phyloP scores from a whole-genome alignment of 2,329 filamentous ascomycete species.

The Trichoderma sp. region DNA sequence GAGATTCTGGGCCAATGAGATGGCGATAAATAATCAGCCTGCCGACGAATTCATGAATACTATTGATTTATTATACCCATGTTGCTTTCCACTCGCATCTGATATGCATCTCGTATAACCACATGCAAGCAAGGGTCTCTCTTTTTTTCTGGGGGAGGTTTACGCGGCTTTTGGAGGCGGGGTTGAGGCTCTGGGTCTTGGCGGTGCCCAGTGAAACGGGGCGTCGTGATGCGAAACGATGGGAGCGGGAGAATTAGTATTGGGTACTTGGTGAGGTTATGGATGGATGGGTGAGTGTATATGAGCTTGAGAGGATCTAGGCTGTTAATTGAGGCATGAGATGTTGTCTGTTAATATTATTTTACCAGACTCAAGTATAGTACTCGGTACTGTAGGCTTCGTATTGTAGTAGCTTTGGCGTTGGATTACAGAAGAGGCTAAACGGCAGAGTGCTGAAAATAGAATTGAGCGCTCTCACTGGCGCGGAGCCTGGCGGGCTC shows the following conservation, averaged over 20 bases:
- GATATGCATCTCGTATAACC: not conserved
- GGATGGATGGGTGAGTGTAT: not conserved
- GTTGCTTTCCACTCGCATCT: not conserved
- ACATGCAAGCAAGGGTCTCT: not conserved
- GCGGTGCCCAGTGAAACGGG: constrained; percentile 2
- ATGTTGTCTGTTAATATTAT: too few relatives aligned
- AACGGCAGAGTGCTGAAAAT: constrained; percentile 9
- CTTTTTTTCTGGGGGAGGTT: not conserved
- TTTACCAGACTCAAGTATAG: too few relatives aligned
- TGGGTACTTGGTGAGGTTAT: too few relatives aligned
- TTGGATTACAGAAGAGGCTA: not conserved
- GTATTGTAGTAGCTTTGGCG: not conserved
- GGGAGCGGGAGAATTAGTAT: not conserved
- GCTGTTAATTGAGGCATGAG: not conserved
- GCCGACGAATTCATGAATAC: not conserved
- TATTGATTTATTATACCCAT: not conserved
- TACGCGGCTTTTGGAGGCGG: constrained; percentile 5
- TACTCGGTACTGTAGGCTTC: not conserved
- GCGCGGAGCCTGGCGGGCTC: not conserved
- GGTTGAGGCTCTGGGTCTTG: not conserved
- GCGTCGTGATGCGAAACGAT: not conserved
- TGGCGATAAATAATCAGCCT: not conserved
- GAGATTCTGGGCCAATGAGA: not conserved
- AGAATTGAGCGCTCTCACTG: not conserved
- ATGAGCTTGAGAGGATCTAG: not conserved